Evolutionary conservation across 352 stramenopile genomes (phyloP), one percentile per base, ranked within the genome.

Genomic region (Saprolegnia parasitica): DNA sequence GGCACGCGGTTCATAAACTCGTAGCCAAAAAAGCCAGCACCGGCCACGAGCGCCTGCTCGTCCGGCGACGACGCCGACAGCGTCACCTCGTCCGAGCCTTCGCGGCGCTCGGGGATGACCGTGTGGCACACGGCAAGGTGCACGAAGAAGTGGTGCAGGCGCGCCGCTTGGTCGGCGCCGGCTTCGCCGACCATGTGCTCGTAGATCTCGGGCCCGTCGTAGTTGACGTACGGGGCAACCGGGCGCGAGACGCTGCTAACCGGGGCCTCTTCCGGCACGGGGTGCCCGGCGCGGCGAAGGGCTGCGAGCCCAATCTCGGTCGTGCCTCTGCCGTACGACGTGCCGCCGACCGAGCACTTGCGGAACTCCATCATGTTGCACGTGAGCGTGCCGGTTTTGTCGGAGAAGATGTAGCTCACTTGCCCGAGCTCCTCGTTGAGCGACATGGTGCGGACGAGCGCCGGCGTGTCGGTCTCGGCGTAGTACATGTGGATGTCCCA

Each of bases 321-420:
- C 79, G 13, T 87, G 5, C 79, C 75, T 81, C 87, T 79, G 40
- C 91, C 91, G 64, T 97, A 98, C 1, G 89, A 90, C 13, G 89
- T 65, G 0, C 94, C 94, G 11, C 83, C 89, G 56, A 98, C 93
- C 1, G 89, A 94, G 67, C 93, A 97, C 65, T 96, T 96, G 32
- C 93, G 80, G 56, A 98, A 98, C 74, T 98, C 88, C 97, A 99
- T 99, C 6, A 99, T 83, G 78, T 99, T 99, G 75, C 96, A 97
- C 1, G 97, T 99, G 5, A 99, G 79, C n/a, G 97, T 99, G n/a
- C 97, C 97, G 1, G 97, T 99, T 73, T 99, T 99, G 79, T 99
- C 97, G 1, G 88, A 98, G 76, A 99, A 99, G 6, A 99, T 93
- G 72, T 99, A 98, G 32, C 96, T 90, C 55, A 99, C 96, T 81